phyloP scores from a whole-genome alignment of 768 basidiomycete genomes.

The Mycena capillaripes region DNA sequence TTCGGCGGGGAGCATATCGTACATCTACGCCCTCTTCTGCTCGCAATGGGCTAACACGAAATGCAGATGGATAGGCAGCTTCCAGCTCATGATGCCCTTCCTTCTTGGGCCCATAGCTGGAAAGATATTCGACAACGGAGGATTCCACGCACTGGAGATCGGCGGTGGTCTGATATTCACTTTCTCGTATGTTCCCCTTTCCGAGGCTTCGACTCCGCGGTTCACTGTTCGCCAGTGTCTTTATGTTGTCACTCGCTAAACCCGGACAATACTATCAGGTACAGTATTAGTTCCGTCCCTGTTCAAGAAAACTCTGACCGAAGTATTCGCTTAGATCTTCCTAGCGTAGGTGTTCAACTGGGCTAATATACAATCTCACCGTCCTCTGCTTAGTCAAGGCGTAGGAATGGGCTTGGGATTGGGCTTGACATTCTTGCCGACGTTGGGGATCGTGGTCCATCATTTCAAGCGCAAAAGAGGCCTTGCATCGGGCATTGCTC shows the following conservation, averaged over 20 bases:
- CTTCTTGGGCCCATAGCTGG: not conserved
- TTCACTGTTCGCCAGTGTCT: not conserved
- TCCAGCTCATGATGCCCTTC: not conserved
- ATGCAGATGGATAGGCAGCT: not conserved
- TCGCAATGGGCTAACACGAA: too few species aligned
- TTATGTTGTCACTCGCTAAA: not conserved
- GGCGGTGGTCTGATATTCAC: not conserved
- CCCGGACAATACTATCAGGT: not conserved
- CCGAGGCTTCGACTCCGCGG: not conserved
- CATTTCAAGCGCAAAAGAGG: not conserved
- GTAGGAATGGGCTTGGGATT: constrained; percentile 9
- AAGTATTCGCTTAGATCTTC: not conserved
- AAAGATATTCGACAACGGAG: not conserved
- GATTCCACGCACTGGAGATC: not conserved
- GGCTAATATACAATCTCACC: not conserved
- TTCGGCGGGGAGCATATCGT: too few species aligned
- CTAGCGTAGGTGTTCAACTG: not conserved
- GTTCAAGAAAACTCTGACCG: not conserved
- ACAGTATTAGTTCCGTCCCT: not conserved
- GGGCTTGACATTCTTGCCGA: not conserved
- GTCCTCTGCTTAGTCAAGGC: not conserved
- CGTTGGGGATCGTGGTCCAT: not conserved
- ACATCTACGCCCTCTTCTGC: too few species aligned
- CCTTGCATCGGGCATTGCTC: not conserved
- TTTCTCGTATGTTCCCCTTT: not conserved